Evolutionary conservation across 345 rosid species (phyloP), one percentile per base, ranked within the genome.

Genomic region (Salix exigua): DNA sequence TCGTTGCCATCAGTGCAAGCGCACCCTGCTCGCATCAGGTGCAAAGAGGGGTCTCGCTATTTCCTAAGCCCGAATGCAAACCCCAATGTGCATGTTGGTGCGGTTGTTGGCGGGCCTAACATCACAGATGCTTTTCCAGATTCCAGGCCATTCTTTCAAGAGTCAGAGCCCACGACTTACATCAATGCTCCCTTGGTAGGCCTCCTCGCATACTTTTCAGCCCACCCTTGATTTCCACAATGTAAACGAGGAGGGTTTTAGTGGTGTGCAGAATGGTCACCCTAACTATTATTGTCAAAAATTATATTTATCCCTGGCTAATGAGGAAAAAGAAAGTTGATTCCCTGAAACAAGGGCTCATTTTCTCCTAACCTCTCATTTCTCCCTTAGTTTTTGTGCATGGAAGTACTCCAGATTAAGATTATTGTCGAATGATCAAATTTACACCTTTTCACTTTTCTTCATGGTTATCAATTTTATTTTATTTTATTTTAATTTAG

Each of bases 211-310:
- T 82, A 28, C 79, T 80, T 78, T 75, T 87, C 96, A 28, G 85
- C 90, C 77, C 97, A 90, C 81, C 79, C 85, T 73, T 89, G 76
- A 85, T 66, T 66, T 42, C 48, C 53, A 25, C 26, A 31, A 9
- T 62, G 55, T 58, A 30, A 31, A 35, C 30, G 31, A 67, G 14
- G 60, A 8, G 38, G 31, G n/a, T 37, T 66, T n/a, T 68, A 81
- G 91, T 73, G 90, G 93, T 88, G 93, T 77, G 90, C 90, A 13
- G 72, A 75, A 80, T 81, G 85, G 91, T 58, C 93, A 84, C 93
- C 90, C 93, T 66, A 6, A 75, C 77, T 4, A 7, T 18, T 50
- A 38, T 76, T 66, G 78, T 72, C 50, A 72, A 76, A 58, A 68
- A 68, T 55, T 78, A 55, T 68, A 74, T 63, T 64, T 73, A 71